These are phyloP conservation scores for Gonapodya sp. DNA, from an alignment of 192 early-diverging fungal genomes.

Conservation along the genomic window DNA sequence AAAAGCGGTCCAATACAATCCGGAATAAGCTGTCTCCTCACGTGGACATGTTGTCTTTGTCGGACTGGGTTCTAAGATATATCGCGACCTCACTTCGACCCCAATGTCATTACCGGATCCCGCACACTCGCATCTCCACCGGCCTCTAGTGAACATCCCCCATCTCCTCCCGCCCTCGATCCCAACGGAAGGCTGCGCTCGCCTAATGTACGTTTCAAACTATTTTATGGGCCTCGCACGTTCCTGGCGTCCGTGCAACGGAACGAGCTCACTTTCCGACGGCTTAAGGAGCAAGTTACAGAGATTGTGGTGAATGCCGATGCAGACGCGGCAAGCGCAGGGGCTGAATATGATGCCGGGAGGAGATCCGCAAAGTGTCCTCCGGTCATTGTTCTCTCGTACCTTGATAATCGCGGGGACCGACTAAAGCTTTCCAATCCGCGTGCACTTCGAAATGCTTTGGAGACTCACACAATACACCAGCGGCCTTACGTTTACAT, in stretches of 20 bases:
- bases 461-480: not conserved
- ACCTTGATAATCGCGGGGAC: not conserved
- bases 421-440: not conserved
- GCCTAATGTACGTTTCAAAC: not conserved
- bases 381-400: not conserved
- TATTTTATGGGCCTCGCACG: not conserved
- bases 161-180: not conserved
- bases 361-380: too few relatives aligned
- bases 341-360: too few relatives aligned
- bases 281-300: not conserved
- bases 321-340: not conserved
- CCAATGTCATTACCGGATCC: not conserved
- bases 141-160: not conserved
- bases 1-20: too few relatives aligned
- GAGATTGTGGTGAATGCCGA: not conserved
- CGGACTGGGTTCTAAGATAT: too few relatives aligned
- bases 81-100: not conserved
- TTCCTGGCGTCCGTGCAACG: not conserved
- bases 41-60: too few relatives aligned
- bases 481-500: not conserved
- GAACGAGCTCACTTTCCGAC: not conserved
- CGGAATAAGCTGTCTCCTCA: too few relatives aligned
- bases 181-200: too few relatives aligned
- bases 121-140: not conserved
- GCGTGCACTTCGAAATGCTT: not conserved